phyloP scores from a whole-genome alignment of 768 basidiomycete species.

The Auriscalpium orientale region DNA sequence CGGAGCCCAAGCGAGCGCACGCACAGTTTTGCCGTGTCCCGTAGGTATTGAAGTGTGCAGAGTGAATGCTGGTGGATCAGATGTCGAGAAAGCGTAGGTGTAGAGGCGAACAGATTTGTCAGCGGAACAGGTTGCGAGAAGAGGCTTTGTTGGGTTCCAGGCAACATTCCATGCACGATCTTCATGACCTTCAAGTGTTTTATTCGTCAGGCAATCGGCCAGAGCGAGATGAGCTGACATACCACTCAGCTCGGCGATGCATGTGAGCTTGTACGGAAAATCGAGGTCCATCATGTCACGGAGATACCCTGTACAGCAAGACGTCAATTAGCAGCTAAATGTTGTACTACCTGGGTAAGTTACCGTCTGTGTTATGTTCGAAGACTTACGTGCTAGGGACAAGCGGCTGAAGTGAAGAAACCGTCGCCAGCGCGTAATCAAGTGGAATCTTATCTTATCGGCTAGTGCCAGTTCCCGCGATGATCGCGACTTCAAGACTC shows the following conservation, averaged over 20 bases:
- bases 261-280: slow-evolving; percentile 5
- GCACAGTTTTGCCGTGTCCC: slow-evolving; percentile 82
- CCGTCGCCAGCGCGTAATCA: too few species aligned
- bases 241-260: slow-evolving; percentile 5
- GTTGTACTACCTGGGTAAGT: too few species aligned
- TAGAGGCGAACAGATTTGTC: slow-evolving; percentile 91
- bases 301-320: too few species aligned
- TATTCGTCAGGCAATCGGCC: too few species aligned
- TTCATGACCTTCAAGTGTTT: slow-evolving; percentile 47
- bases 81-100: slow-evolving; percentile 37
- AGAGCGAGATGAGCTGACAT: not conserved
- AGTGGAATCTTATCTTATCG: too few species aligned
- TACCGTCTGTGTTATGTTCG: too few species aligned
- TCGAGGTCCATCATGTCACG: not conserved
- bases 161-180: slow-evolving; percentile 84
- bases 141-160: slow-evolving; percentile 78
- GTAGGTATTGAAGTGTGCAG: slow-evolving; percentile 65
- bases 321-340: too few species aligned
- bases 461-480: too few species aligned
- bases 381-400: too few species aligned
- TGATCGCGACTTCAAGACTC: too few species aligned
- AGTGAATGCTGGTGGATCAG: slow-evolving; percentile 34
- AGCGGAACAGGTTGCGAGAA: slow-evolving; percentile 89
- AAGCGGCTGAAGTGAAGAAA: too few species aligned
- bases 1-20: slow-evolving; percentile 83